phyloP scores from a whole-genome alignment of 2,329 filamentous ascomycete genomes.

The Apiospora koreana region DNA sequence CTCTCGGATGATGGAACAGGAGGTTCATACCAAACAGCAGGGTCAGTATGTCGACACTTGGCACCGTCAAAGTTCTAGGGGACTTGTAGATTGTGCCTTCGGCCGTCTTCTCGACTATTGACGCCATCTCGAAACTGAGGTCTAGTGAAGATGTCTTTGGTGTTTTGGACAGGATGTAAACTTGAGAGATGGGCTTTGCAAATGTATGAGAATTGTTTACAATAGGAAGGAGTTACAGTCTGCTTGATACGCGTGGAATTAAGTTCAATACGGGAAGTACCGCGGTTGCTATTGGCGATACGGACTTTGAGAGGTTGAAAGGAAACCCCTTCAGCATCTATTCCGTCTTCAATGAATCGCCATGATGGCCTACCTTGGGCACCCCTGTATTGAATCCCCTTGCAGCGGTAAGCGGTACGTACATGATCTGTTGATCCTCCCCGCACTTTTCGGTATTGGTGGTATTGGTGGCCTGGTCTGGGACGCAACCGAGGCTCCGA shows the following conservation, averaged over 20 bases:
- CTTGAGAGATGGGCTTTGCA: background rate
- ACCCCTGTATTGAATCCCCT: background rate
- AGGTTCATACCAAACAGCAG: conserved; percentile 41
- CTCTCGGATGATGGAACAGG: background rate
- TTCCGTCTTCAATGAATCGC: background rate
- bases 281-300: background rate
- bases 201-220: background rate
- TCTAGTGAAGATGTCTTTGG: background rate
- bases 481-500: background rate
- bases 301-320: background rate
- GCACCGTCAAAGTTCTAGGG: conserved; percentile 33
- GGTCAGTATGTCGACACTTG: conserved; percentile 43
- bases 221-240: background rate
- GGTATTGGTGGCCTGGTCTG: background rate
- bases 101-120: conserved; percentile 27
- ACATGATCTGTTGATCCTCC: background rate
- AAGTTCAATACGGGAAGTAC: background rate
- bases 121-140: conserved; percentile 24
- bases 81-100: conserved; percentile 41
- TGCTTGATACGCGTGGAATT: background rate
- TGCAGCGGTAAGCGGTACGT: background rate
- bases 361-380: background rate
- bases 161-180: background rate
- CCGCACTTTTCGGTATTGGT: background rate
- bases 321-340: background rate